phyloP scores from a whole-genome alignment of 495 filamentous ascomycete genomes.

The Trichoderma gamsii region DNA sequence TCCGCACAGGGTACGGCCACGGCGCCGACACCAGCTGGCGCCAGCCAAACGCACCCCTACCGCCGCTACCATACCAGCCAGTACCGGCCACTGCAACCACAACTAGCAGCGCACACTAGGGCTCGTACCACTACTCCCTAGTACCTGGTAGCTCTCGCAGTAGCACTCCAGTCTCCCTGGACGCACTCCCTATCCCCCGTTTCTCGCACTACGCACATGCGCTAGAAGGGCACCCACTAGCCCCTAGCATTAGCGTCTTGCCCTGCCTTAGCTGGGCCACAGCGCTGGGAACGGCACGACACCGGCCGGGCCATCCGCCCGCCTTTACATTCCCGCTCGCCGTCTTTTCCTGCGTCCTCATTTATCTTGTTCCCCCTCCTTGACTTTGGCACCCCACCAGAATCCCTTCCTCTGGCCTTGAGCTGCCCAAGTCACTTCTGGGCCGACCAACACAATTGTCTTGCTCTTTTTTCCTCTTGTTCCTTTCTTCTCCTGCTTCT shows the following conservation, averaged over 20 bases:
- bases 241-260: constrained; percentile 11
- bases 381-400: constrained; percentile 5
- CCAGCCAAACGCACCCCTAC: constrained; percentile 5
- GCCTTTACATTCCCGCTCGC: constrained; percentile 14
- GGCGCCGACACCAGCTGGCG: neutral
- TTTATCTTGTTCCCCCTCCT: constrained; percentile 12
- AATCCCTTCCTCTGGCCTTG: neutral
- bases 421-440: neutral
- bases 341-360: constrained; percentile 12
- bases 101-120: neutral
- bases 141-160: neutral
- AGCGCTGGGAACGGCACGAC: constrained; percentile 14
- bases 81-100: neutral
- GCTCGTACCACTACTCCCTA: neutral
- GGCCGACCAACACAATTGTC: constrained; percentile 9
- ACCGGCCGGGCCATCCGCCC: constrained; percentile 13
- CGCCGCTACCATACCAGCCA: neutral
- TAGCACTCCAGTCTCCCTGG: neutral
- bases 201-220: constrained; percentile 2
- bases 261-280: constrained; percentile 14
- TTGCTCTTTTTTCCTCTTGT: neutral
- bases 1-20: constrained; percentile 6
- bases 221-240: constrained; percentile 13
- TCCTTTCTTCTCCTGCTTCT: constrained; percentile 17
- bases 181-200: constrained; percentile 2